These are phyloP conservation scores for Arthrobotrys iridis DNA, from an alignment of 2,329 filamentous ascomycete species.

Conservation along the genomic window DNA sequence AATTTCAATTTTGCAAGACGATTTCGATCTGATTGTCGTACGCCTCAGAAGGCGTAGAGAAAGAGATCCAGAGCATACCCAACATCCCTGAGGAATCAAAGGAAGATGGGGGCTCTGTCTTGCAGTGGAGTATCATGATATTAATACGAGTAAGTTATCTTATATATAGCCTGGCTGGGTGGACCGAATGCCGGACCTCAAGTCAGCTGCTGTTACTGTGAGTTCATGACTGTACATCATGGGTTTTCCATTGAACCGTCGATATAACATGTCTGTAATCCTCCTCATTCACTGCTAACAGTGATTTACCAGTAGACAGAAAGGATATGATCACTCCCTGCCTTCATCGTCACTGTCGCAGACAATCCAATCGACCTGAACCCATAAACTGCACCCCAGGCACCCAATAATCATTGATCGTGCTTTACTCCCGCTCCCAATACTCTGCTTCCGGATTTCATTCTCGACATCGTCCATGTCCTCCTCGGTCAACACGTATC, in stretches of 20 bases:
- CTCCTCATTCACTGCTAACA: neutral
- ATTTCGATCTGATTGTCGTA: constrained; percentile 4
- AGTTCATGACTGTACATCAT: too few relatives aligned
- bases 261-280: neutral
- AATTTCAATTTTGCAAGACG: constrained; percentile 45
- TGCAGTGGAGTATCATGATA: neutral
- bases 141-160: too few relatives aligned
- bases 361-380: constrained; percentile 72
- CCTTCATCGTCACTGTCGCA: constrained; percentile 60
- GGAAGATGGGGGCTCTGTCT: neutral
- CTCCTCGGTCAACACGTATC: constrained; percentile 69
- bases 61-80: constrained; percentile 26
- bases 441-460: constrained; percentile 20
- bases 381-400: constrained; percentile 73
- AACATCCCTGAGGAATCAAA: constrained; percentile 6
- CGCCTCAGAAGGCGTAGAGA: neutral
- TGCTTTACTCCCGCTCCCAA: neutral
- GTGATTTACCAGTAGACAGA: neutral
- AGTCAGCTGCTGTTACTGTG: too few relatives aligned
- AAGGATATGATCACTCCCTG: constrained; percentile 44
- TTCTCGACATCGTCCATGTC: constrained; percentile 72
- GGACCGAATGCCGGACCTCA: too few relatives aligned
- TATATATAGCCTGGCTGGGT: too few relatives aligned
- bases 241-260: neutral
- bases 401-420: constrained; percentile 70